Base-by-base conservation (phyloP, 1,284 basidiomycete species). In the Cutaneotrichosporon sp. region DNA sequence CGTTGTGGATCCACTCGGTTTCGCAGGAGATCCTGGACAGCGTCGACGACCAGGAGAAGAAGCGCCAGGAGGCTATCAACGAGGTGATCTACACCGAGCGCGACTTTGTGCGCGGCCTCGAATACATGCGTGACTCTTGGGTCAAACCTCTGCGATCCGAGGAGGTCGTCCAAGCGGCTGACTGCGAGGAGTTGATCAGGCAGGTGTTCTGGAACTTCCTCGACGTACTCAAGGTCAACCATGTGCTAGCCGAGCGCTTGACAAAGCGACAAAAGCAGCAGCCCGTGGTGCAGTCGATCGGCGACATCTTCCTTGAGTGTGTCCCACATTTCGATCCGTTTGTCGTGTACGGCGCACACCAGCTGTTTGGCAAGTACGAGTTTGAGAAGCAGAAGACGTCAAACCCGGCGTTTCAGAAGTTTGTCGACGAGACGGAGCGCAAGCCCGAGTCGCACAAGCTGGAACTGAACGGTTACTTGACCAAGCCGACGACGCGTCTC, bases 201-300 rank as follows among this genome's bases (percentile, higher is more conserved):
- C 92, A 97, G 76, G 94, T 99, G 38, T 99, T 99, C 79, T 98
- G 96, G 96, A 99, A 99, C 79, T 86, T 98, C 14, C 86, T 90
- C 71, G 95, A 98, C 71, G 95, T 99, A 71, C 89, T 97, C 68
- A 85, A 87, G 0, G 94, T 98, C 69, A 97, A 97, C 79, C 90
- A 86, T 1, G 86, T 89, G 36, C 85, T 99, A 13, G 88, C 92
- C 7, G 97, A 99, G 74, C 88, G 91, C n/a, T 85, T 99, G 60
- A 93, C 88, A 67, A 97, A 96, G 80, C 87, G 97, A 8, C 97
- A 99, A 81, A 97, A 97, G 78, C 88, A 90, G 56, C 91, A 91
- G 71, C 91, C 93, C 6, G 89, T 99, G 10, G 94, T 99, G 42
- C 90, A 95, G 73, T 84, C 88, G 56, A 90, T 99, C 64, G 92